These are phyloP conservation scores for Ajuga chamaepitys DNA, from an alignment of 257 asterid genomes.

Conservation along the genomic window DNA sequence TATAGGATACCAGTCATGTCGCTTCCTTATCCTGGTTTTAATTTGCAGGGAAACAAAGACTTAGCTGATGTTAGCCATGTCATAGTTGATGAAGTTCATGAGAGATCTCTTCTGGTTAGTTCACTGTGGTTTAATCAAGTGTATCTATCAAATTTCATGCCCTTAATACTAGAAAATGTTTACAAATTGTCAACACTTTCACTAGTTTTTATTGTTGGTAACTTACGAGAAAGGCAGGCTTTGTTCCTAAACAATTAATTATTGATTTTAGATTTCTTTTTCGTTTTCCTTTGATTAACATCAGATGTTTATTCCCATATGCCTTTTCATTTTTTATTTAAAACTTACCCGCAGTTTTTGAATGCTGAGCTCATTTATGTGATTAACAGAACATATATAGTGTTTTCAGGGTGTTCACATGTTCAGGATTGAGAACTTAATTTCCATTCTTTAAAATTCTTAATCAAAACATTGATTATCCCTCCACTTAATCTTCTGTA, in stretches of 20 bases:
- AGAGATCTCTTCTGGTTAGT: constrained; percentile 96
- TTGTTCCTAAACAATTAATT: background rate
- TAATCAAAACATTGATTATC: background rate
- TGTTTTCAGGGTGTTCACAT: constrained; percentile 5
- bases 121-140: constrained; percentile 7
- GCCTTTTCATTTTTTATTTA: too few species aligned
- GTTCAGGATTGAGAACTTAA: background rate
- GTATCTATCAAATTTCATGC: constrained; percentile 7
- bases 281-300: background rate
- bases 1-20: constrained; percentile 2
- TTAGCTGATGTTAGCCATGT: constrained; percentile 82
- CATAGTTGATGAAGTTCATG: constrained; percentile 98
- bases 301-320: background rate
- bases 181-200: constrained; percentile 4
- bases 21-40: constrained; percentile 9
- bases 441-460: background rate
- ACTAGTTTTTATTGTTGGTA: constrained; percentile 1
- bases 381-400: background rate
- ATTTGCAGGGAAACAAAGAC: constrained; percentile 78
- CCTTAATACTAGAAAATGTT: background rate
- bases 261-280: background rate
- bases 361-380: background rate
- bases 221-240: background rate
- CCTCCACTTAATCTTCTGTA: background rate
- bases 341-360: background rate